phyloP scores from a whole-genome alignment of 352 stramenopile species.

The Phytophthora chlamydospora region DNA sequence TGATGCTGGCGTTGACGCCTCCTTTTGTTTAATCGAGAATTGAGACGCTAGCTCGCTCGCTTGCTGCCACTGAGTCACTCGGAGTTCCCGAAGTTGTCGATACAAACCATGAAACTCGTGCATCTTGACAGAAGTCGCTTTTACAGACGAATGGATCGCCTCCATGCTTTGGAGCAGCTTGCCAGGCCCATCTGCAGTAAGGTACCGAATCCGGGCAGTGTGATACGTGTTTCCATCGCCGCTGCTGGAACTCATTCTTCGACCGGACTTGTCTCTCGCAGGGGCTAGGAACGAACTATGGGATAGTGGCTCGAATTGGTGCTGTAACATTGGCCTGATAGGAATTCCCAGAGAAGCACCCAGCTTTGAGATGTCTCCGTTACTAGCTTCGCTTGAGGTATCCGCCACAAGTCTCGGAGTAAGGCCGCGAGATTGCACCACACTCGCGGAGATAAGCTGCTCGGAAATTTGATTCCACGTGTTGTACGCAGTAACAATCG shows the following conservation, averaged over 20 bases:
- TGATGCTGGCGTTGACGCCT: background rate
- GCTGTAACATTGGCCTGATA: slow-evolving; percentile 45
- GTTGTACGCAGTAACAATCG: slow-evolving; percentile 45
- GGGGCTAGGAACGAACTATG: slow-evolving; percentile 42
- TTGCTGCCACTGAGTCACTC: slow-evolving; percentile 58
- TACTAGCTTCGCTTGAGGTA: slow-evolving; percentile 13
- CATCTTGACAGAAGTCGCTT: slow-evolving; percentile 34
- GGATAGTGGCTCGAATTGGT: slow-evolving; percentile 49
- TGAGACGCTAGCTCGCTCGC: slow-evolving; percentile 53
- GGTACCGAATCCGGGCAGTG: slow-evolving; percentile 40
- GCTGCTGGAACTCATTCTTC: slow-evolving; percentile 16
- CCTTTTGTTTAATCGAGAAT: slow-evolving; percentile 23
- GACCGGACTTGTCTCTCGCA: slow-evolving; percentile 25
- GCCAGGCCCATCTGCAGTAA: slow-evolving; percentile 36
- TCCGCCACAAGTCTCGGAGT: slow-evolving; percentile 4
- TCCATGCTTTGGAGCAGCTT: slow-evolving; percentile 46
- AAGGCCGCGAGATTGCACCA: slow-evolving; percentile 45
- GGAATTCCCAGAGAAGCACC: background rate
- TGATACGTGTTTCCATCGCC: slow-evolving; percentile 50
- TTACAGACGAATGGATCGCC: slow-evolving; percentile 40
- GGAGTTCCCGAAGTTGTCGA: slow-evolving; percentile 41
- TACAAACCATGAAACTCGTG: slow-evolving; percentile 42
- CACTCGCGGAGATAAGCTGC: slow-evolving; percentile 47
- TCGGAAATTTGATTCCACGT: slow-evolving; percentile 51
- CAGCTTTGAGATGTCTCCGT: slow-evolving; percentile 7